Evolutionary conservation across 805 yeast species (phyloP).

Genomic region (Lipomyces lipofer): DNA sequence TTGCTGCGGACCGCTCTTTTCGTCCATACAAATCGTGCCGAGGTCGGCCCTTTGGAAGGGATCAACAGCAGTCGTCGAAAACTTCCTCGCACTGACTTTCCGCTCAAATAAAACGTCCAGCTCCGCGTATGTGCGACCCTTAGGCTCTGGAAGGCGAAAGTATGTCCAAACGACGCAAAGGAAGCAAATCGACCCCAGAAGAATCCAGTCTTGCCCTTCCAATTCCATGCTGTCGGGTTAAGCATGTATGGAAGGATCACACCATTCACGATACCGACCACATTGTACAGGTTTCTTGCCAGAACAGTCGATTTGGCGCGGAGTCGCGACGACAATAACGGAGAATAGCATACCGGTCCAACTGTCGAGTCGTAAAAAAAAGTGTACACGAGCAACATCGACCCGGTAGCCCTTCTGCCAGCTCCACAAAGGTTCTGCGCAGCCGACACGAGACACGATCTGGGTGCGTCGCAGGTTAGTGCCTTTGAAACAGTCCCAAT

Average conservation of each 20-base stretch:
- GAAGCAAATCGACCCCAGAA: conserved; percentile 42
- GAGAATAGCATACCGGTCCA: conserved; percentile 50
- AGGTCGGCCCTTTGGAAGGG: background rate
- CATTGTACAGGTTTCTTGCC: conserved; percentile 42
- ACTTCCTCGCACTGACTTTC: conserved; percentile 10
- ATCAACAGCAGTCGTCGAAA: conserved; percentile 5
- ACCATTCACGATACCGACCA: conserved; percentile 29
- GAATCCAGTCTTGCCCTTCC: conserved; percentile 18
- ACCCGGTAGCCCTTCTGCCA: conserved; percentile 39
- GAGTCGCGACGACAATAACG: conserved; percentile 46
- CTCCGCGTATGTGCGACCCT: conserved; percentile 59
- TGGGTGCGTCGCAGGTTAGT: conserved; percentile 29
- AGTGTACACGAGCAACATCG: conserved; percentile 49
- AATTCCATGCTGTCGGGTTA: conserved; percentile 46
- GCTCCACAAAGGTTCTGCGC: conserved; percentile 28
- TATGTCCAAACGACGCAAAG: conserved; percentile 46
- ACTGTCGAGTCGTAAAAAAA: conserved; percentile 49
- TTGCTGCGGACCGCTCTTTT: no score
- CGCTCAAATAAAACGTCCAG: conserved; percentile 52
- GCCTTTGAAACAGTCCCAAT: conserved; percentile 13
- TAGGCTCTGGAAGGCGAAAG: conserved; percentile 61
- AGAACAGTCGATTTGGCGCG: conserved; percentile 47
- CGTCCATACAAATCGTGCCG: no score
- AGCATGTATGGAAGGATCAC: conserved; percentile 50
- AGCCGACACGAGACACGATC: conserved; percentile 24